Conservation (phyloP, 2,329 filamentous ascomycete species). For the Sporothrix schenckii region DNA sequence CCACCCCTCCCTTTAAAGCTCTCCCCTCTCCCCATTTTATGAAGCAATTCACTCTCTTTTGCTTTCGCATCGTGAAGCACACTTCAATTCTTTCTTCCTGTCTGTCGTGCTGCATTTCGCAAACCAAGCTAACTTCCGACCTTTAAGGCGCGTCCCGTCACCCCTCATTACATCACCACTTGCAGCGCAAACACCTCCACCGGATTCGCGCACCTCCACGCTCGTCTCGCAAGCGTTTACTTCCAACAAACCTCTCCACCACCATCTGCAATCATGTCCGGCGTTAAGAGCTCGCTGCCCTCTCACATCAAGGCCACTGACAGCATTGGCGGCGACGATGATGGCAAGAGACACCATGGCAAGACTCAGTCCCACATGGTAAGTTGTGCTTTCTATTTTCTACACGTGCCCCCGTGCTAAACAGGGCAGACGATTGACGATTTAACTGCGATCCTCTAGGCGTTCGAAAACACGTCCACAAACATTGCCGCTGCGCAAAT, state of each 20-base stretch:
- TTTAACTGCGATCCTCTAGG: conserved; percentile 60
- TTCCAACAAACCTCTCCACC: not conserved
- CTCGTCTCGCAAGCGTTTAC: not conserved
- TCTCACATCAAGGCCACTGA: conserved; percentile 73
- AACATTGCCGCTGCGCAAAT: conserved; percentile 98
- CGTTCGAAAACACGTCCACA: conserved; percentile 98
- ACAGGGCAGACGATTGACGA: not conserved
- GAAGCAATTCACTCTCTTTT: not conserved
- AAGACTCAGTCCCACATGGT: conserved; percentile 87
- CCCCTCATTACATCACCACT: conserved; percentile 15
- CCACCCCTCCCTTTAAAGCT: conserved; percentile 6
- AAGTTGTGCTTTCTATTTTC: conserved; percentile 48
- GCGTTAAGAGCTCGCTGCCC: conserved; percentile 75
- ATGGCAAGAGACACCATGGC: conserved; percentile 71
- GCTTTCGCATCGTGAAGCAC: conserved; percentile 3
- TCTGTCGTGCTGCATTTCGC: not conserved
- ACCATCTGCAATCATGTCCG: conserved; percentile 64
- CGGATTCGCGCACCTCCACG: conserved; percentile 12
- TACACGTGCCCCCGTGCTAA: conserved; percentile 21
- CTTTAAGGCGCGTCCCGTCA: conserved; percentile 1
- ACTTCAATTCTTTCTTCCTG: not conserved
- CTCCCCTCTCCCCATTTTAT: conserved; percentile 8
- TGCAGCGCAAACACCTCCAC: conserved; percentile 1
- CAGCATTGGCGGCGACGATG: conserved; percentile 49
- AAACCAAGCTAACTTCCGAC: conserved; percentile 4